Evolutionary conservation across 2,329 filamentous ascomycete genomes (phyloP).

Genomic region (Coniosporium tulheliwenetii): DNA sequence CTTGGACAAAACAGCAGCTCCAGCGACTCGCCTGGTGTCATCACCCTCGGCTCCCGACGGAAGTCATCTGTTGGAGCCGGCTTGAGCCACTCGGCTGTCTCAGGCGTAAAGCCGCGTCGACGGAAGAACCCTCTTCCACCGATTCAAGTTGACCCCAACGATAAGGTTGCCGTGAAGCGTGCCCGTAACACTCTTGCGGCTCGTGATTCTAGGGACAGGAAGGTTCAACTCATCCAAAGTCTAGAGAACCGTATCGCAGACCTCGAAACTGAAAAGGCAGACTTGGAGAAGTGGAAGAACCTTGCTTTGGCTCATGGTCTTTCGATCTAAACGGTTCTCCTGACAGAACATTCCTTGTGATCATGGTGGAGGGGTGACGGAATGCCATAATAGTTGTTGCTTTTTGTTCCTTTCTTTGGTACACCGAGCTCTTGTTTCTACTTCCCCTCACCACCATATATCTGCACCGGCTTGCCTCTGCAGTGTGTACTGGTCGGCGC

Average conservation of each 20-base stretch:
- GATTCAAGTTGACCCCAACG: conserved; percentile 59
- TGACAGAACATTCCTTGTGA: background rate
- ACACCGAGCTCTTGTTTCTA: too few species aligned
- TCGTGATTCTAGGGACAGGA: conserved; percentile 80
- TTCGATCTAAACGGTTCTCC: background rate
- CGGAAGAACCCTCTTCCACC: conserved; percentile 68
- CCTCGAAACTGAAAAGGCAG: conserved; percentile 35
- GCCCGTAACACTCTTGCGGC: conserved; percentile 87
- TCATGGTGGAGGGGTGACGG: too few species aligned
- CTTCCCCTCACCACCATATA: too few species aligned
- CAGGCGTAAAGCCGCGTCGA: conserved; percentile 56
- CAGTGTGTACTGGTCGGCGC: conserved; percentile 5
- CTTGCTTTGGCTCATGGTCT: conserved; percentile 10
- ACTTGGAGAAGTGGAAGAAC: conserved; percentile 21
- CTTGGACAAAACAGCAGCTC: conserved; percentile 11
- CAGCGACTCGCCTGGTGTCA: conserved; percentile 18
- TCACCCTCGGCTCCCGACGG: conserved; percentile 18
- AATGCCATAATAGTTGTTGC: conserved; percentile 4
- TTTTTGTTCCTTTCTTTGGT: conserved; percentile 4
- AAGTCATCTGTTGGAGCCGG: conserved; percentile 20
- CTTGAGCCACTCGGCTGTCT: conserved; percentile 44
- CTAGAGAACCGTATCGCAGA: conserved; percentile 60
- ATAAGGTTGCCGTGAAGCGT: conserved; percentile 76
- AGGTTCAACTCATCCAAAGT: conserved; percentile 59
- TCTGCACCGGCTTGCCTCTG: conserved; percentile 1